These are phyloP conservation scores for Mycena amicta DNA, from an alignment of 768 basidiomycete genomes.

Conservation along the genomic window DNA sequence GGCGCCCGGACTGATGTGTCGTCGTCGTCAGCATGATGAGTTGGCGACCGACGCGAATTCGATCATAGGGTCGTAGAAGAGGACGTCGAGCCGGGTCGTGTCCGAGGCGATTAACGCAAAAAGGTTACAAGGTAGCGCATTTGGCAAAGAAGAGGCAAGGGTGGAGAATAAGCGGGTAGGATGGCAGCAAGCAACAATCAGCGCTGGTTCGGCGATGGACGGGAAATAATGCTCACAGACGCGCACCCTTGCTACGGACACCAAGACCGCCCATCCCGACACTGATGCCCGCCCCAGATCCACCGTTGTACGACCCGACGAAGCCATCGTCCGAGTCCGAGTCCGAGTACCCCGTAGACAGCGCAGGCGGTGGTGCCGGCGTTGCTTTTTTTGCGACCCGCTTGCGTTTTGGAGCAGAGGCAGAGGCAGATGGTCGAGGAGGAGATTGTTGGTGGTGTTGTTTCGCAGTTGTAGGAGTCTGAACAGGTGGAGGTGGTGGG, in stretches of 20 bases:
- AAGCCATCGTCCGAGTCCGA: slow-evolving; percentile 41
- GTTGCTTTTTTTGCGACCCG: slow-evolving; percentile 31
- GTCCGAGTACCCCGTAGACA: slow-evolving; percentile 23
- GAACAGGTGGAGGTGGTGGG: slow-evolving; percentile 15
- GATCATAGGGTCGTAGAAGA: too few species aligned
- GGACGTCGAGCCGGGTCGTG: too few species aligned
- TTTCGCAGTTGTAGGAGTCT: slow-evolving; percentile 18
- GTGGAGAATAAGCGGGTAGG: slow-evolving; percentile 7
- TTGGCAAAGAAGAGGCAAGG: too few species aligned
- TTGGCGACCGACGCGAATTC: too few species aligned
- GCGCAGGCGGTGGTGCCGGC: slow-evolving; percentile 18
- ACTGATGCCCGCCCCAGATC: slow-evolving; percentile 42
- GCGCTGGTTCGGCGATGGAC: slow-evolving; percentile 20
- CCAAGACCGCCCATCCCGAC: slow-evolving; percentile 51
- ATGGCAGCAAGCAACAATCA: slow-evolving; percentile 34
- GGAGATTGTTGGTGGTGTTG: slow-evolving; percentile 7
- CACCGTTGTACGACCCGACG: slow-evolving; percentile 23
- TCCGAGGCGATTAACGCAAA: too few species aligned
- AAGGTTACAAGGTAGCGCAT: too few species aligned
- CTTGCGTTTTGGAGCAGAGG: slow-evolving; percentile 27
- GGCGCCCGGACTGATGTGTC: slow-evolving; percentile 66
- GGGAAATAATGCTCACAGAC: slow-evolving; percentile 13
- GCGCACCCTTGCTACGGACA: slow-evolving; percentile 31
- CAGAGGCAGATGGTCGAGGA: slow-evolving; percentile 6
- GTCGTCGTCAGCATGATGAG: too few species aligned